These are phyloP conservation scores for Hyaloscypha variabilis DNA, from an alignment of 495 filamentous ascomycete species.

Conservation along the genomic window DNA sequence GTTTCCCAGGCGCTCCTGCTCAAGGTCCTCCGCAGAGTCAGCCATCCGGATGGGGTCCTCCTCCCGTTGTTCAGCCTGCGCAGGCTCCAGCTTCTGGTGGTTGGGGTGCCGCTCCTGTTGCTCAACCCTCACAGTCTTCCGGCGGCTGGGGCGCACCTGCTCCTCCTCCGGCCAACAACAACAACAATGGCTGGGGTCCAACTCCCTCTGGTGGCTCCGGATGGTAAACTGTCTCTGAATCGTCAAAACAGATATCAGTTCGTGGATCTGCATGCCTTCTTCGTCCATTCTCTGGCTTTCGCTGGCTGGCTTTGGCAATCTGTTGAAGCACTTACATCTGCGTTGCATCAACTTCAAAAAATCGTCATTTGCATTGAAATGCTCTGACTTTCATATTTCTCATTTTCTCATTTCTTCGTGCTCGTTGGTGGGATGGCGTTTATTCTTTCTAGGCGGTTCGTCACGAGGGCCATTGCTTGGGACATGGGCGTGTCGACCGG, in stretches of 20 bases:
- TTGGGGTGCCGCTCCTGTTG: neutral
- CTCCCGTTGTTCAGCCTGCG: neutral
- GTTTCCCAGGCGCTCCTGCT: neutral
- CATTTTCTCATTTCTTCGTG: neutral
- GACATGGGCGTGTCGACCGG: constrained; percentile 7
- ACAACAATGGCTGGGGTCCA: constrained; percentile 1
- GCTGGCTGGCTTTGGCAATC: neutral
- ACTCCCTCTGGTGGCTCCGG: neutral
- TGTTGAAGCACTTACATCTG: neutral
- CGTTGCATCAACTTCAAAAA: neutral
- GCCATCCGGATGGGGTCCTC: constrained; percentile 1
- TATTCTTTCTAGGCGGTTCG: neutral
- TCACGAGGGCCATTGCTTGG: neutral
- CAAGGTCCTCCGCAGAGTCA: neutral
- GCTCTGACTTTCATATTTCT: neutral
- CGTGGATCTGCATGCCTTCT: neutral
- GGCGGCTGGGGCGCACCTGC: neutral
- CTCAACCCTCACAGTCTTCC: neutral
- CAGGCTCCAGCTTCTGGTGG: neutral
- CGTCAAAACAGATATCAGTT: neutral
- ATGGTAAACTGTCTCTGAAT: neutral
- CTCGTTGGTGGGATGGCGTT: neutral
- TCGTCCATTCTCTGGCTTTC: neutral
- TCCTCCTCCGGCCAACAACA: neutral
- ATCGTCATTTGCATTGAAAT: neutral